These are phyloP conservation scores for Backusella macrospora DNA, from an alignment of 192 early-diverging fungal genomes.

Conservation along the genomic window DNA sequence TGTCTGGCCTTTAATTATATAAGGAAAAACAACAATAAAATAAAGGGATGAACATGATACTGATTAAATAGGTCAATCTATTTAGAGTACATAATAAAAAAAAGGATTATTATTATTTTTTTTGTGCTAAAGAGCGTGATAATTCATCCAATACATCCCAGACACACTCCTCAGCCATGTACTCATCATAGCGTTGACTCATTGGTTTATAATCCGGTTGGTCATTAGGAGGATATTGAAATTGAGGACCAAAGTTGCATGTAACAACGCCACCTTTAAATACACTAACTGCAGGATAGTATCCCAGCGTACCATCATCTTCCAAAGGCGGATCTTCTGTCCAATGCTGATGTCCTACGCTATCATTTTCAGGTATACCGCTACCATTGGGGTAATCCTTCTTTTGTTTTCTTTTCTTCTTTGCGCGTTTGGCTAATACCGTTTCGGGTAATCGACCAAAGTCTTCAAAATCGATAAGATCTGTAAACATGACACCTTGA, in stretches of 20 bases:
- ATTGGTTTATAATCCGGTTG: slow-evolving; percentile 55
- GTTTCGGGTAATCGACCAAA: slow-evolving; percentile 31
- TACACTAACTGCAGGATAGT: slow-evolving; percentile 66
- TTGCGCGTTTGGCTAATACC: slow-evolving; percentile 21
- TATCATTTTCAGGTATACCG: slow-evolving; percentile 29
- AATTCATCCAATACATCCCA: slow-evolving; percentile 69
- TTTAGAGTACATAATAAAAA: slow-evolving; percentile 1
- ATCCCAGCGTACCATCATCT: slow-evolving; percentile 67
- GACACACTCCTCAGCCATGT: slow-evolving; percentile 58
- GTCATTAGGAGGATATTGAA: slow-evolving; percentile 55
- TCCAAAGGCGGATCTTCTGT: slow-evolving; percentile 47
- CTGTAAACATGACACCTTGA: slow-evolving; percentile 58
- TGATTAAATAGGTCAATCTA: neutral
- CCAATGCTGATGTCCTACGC: slow-evolving; percentile 37
- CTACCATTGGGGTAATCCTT: slow-evolving; percentile 16
- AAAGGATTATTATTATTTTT: neutral
- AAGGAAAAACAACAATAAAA: neutral
- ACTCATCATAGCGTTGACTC: slow-evolving; percentile 57
- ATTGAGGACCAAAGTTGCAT: slow-evolving; percentile 66
- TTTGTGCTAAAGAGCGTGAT: slow-evolving; percentile 13
- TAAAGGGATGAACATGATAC: too few species aligned
- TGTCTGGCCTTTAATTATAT: neutral
- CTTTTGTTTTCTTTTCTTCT: slow-evolving; percentile 28
- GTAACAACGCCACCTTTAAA: slow-evolving; percentile 64
- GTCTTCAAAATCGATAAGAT: slow-evolving; percentile 49